Conservation (phyloP, 805 yeast genomes). For the Pichia occidentalis region DNA sequence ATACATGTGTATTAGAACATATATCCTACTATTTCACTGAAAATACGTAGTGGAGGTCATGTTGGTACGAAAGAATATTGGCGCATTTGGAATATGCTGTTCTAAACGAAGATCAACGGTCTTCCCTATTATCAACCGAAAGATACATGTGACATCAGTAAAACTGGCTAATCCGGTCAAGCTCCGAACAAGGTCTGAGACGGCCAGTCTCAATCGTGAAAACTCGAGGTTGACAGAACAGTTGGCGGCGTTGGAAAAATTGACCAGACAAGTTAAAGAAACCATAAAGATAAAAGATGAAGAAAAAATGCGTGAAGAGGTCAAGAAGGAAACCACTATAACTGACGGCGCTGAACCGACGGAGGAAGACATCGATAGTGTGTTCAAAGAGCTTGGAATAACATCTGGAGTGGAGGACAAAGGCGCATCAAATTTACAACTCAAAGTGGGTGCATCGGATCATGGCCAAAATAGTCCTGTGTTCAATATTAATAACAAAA, state of each 20-base stretch:
- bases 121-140: no score
- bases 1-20: no score
- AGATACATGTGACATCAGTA: background rate
- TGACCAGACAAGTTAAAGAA: conserved; percentile 27
- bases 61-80: no score
- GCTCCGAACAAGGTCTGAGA: background rate
- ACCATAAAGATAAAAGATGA: conserved; percentile 19
- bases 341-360: conserved; percentile 16
- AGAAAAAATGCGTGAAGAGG: conserved; percentile 13
- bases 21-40: no score
- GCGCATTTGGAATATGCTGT: no score
- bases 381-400: conserved; percentile 22
- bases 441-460: background rate
- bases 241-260: conserved; percentile 24
- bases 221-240: conserved; percentile 23
- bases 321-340: conserved; percentile 18
- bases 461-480: background rate
- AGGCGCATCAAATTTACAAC: conserved; percentile 1
- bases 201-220: background rate
- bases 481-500: conserved; percentile 8
- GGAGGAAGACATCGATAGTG: conserved; percentile 25
- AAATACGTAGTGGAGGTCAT: no score
- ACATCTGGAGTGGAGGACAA: conserved; percentile 11
- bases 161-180: background rate
- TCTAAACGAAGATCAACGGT: no score